These are phyloP conservation scores for Aureobasidium pullulans DNA, from an alignment of 2,329 filamentous ascomycete species.

Conservation along the genomic window DNA sequence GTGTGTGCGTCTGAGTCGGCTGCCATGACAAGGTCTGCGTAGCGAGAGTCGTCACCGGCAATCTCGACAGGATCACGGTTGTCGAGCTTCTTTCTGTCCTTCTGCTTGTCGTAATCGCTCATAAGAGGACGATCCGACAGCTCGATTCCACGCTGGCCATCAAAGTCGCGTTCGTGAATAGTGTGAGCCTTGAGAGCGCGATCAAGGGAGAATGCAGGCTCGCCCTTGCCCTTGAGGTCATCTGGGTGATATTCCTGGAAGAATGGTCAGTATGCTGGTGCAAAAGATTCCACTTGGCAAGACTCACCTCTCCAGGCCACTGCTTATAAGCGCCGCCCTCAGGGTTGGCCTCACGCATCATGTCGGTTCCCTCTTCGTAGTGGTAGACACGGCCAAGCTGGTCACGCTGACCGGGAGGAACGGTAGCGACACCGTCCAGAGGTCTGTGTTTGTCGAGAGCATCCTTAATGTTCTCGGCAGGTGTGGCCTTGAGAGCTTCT, in stretches of 20 bases:
- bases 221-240: constrained; percentile 76
- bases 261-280: not conserved
- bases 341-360: constrained; percentile 67
- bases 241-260: constrained; percentile 57
- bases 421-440: constrained; percentile 67
- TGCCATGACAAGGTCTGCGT: constrained; percentile 26
- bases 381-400: constrained; percentile 61
- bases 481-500: constrained; percentile 74
- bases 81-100: constrained; percentile 21
- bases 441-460: constrained; percentile 66
- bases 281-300: not conserved
- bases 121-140: constrained; percentile 35
- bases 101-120: constrained; percentile 28
- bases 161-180: constrained; percentile 24
- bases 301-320: constrained; percentile 63
- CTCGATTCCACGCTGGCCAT: constrained; percentile 34
- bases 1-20: constrained; percentile 19
- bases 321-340: constrained; percentile 69
- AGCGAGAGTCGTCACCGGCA: constrained; percentile 26
- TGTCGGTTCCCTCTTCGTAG: constrained; percentile 79
- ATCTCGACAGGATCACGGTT: constrained; percentile 26
- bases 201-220: constrained; percentile 66
- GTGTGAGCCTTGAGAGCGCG: constrained; percentile 57
- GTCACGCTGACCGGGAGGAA: constrained; percentile 68
- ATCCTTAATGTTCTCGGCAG: constrained; percentile 68